These are phyloP conservation scores for Solanum habrochaites DNA, from an alignment of 257 asterid species.

Conservation along the genomic window DNA sequence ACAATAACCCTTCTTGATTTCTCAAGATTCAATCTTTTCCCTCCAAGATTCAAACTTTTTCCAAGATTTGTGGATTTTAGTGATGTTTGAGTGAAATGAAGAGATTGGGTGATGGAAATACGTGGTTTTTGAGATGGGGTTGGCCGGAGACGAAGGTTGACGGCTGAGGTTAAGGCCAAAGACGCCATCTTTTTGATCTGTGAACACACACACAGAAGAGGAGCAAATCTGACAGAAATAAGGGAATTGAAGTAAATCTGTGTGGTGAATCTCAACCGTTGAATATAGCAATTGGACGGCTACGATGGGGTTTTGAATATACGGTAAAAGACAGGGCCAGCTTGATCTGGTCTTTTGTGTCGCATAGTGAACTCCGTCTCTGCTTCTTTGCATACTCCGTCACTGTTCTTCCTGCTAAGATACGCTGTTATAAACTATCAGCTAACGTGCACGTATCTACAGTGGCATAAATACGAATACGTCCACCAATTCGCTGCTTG, in stretches of 20 bases:
- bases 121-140: slow-evolving; percentile 4
- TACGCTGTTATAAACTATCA: not conserved
- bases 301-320: slow-evolving; percentile 6
- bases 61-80: not conserved
- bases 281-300: not conserved
- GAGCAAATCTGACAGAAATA: not conserved
- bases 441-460: not conserved
- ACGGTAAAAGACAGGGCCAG: slow-evolving; percentile 7
- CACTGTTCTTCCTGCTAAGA: not conserved
- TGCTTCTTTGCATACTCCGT: slow-evolving; percentile 4
- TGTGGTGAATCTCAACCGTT: not conserved
- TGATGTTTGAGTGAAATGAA: not conserved
- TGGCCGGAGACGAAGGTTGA: slow-evolving; percentile 47
- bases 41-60: not conserved
- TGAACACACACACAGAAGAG: not conserved
- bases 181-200: slow-evolving; percentile 37
- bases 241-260: not conserved
- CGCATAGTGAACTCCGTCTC: slow-evolving; percentile 17
- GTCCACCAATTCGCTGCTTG: too few relatives aligned
- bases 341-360: not conserved
- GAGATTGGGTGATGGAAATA: not conserved
- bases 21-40: not conserved
- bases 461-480: not conserved
- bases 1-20: not conserved
- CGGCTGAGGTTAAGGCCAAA: slow-evolving; percentile 36